A percentile compares a stretch with the other conserved stretches of the same genome.
Conservation (phyloP, 1,284 basidiomycete species). For the Albatrellus sp. region DNA sequence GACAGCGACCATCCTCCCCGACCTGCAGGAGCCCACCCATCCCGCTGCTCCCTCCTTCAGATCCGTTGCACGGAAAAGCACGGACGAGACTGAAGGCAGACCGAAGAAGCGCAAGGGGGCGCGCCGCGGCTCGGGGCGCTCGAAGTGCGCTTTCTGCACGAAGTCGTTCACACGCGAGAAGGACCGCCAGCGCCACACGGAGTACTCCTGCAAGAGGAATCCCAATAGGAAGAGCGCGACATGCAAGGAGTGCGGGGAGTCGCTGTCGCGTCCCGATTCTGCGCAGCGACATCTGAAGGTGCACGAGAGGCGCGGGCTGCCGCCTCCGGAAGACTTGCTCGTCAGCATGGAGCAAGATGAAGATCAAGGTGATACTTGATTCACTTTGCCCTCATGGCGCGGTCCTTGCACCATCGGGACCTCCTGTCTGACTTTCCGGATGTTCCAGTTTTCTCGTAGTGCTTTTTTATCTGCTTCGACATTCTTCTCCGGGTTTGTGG, state of each 20-base stretch:
- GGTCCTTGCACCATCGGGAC: no score
- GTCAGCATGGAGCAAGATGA: neutral
- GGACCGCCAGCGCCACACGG: constrained; percentile 5
- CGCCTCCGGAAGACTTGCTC: neutral
- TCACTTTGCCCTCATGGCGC: no score
- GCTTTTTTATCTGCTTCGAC: no score
- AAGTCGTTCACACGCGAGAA: constrained; percentile 7
- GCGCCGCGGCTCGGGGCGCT: neutral
- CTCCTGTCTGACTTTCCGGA: no score
- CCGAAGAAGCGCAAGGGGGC: neutral
- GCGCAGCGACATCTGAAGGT: constrained; percentile 8
- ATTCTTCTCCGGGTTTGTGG: no score
- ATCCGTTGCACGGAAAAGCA: no score
- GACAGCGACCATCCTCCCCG: neutral
- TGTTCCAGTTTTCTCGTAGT: no score
- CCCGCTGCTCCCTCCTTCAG: no score
- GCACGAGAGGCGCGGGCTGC: neutral
- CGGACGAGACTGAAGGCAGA: neutral
- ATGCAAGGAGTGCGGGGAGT: constrained; percentile 5
- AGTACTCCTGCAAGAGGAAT: constrained; percentile 5
- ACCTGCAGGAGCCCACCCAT: neutral
- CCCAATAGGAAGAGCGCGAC: neutral
- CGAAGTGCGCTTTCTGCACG: constrained; percentile 3
- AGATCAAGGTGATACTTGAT: neutral
- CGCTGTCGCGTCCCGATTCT: constrained; percentile 7